Evolutionary conservation across 2,329 filamentous ascomycete genomes (phyloP), one percentile per base, ranked within the genome.

Genomic region (Periconia sp.): DNA sequence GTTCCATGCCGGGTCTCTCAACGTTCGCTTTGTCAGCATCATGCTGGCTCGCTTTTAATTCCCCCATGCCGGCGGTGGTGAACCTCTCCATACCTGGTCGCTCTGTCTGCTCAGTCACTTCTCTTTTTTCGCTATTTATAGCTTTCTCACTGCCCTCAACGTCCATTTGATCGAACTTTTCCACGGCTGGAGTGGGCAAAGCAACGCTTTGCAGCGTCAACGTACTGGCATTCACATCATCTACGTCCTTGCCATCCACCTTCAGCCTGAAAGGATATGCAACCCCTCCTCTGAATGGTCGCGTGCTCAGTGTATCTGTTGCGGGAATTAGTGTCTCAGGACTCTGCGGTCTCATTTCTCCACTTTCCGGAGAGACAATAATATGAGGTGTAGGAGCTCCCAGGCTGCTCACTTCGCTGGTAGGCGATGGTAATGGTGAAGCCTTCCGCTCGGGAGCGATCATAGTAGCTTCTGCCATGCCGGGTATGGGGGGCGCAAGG

Each of bases 251-350:
- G 3, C 63, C 62, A 17, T 64, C 56, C 15, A 86, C 79, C 52
- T 79, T 79, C 11, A 92, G 66, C 43, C 81, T 87, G 60, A 92
- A 92, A 0, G 88, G 88, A 54, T 89, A 79, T 0, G 88, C 86
- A 18, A 90, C 81, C 0, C 86, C 85, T 15, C 82, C 83, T 5
- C 87, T 75, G 32, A 83, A 84, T 0, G 87, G 85, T 3, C 87
- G 75, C 59, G 85, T 87, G 4, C 81, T 81, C 73, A 49, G 77
- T 68, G 31, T 78, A 57, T 59, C 74, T 7, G 75, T 77, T 21
- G 74, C 71, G 0, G 78, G 71, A 1, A 75, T 72, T 3, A 75
- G 63, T 0, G 71, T 74, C 36, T 51, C 59, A 33, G 61, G 59
- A 4, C 52, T 57, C 6, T 50, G 50, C n/a, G 63, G 64, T 16